Conservation (phyloP, 768 basidiomycete genomes). For the Lentinula aciculospora region DNA sequence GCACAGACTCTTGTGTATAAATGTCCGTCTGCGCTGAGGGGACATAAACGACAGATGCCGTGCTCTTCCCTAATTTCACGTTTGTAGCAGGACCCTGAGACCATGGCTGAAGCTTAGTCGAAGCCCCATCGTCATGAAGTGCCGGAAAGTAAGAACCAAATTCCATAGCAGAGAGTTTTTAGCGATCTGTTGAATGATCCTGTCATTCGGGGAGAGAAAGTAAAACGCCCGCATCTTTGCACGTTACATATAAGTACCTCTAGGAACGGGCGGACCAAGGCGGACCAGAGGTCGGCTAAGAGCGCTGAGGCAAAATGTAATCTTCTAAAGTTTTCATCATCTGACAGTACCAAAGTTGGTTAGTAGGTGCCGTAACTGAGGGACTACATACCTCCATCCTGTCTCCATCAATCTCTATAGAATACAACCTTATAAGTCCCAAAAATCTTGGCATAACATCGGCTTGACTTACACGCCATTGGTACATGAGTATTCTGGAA, state of each 20-base stretch:
- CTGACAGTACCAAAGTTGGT: constrained; percentile 4
- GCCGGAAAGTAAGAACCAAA: not conserved
- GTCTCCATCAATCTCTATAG: not conserved
- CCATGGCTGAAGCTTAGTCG: not conserved
- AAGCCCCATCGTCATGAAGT: not conserved
- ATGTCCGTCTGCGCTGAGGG: not conserved
- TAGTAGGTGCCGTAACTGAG: not conserved
- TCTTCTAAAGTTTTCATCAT: not conserved
- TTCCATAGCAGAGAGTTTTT: constrained; percentile 1
- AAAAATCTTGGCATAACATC: not conserved
- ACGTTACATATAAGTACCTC: constrained; percentile 2
- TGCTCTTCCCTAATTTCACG: not conserved
- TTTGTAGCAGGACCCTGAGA: not conserved
- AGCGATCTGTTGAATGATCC: not conserved
- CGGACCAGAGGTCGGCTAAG: not conserved
- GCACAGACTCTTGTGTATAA: not conserved
- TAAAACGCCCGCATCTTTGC: not conserved
- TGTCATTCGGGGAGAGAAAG: constrained; percentile 5
- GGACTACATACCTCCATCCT: too few relatives aligned
- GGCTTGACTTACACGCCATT: not conserved
- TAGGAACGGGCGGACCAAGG: not conserved
- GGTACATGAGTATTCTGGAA: not conserved
- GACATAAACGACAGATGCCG: not conserved
- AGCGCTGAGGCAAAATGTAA: not conserved
- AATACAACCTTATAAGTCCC: not conserved